phyloP scores from a whole-genome alignment of 2,329 filamentous ascomycete species.

The Penicillium crustosum region DNA sequence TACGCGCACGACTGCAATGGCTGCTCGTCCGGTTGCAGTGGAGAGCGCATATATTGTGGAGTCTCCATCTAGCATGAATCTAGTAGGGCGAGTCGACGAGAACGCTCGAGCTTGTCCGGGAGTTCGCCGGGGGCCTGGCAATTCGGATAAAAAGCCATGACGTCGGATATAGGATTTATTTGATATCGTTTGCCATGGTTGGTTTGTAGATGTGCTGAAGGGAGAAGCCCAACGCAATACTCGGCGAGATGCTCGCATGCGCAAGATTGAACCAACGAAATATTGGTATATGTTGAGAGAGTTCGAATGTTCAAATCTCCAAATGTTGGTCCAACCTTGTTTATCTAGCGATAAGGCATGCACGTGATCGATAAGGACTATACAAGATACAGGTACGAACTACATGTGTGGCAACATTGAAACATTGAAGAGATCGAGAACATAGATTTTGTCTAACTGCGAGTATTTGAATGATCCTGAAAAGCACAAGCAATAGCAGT shows the following conservation, averaged over 20 bases:
- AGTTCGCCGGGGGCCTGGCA: constrained; percentile 1
- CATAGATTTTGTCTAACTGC: not conserved
- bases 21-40: constrained; percentile 78
- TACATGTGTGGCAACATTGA: not conserved
- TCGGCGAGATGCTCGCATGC: constrained; percentile 32
- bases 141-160: constrained; percentile 11
- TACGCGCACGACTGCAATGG: constrained; percentile 85
- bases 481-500: too few species aligned
- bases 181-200: constrained; percentile 2
- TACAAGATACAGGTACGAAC: not conserved
- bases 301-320: not conserved
- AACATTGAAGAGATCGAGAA: not conserved
- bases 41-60: constrained; percentile 89
- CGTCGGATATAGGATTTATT: constrained; percentile 14
- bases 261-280: constrained; percentile 19
- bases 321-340: not conserved
- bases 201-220: constrained; percentile 28
- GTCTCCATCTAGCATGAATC: constrained; percentile 30
- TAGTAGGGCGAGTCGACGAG: constrained; percentile 17
- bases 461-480: not conserved
- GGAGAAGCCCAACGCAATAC: constrained; percentile 28
- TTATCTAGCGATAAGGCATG: not conserved
- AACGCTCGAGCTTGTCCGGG: constrained; percentile 22
- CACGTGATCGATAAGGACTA: constrained; percentile 2
- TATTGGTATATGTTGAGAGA: constrained; percentile 1